phyloP scores from a whole-genome alignment of 2,329 filamentous ascomycete genomes.

The Dichotomopilus funicola region DNA sequence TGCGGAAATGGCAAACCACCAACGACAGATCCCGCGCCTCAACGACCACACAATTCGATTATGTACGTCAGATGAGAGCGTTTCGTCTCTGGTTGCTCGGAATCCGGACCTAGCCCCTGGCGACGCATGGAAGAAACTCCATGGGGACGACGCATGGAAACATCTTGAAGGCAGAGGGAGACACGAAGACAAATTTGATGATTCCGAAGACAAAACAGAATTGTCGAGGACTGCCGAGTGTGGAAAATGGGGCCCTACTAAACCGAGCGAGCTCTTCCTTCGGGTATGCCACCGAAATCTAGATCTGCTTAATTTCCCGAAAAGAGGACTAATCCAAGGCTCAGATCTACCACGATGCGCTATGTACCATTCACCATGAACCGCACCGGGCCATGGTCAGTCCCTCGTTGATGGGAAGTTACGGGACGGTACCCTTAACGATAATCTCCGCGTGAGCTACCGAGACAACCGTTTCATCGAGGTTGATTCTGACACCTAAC shows the following conservation, averaged over 20 bases:
- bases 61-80: slow-evolving; percentile 46
- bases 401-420: slow-evolving; percentile 44
- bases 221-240: slow-evolving; percentile 51
- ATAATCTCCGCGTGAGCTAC: slow-evolving; percentile 52
- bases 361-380: slow-evolving; percentile 49
- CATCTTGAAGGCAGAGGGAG: not conserved
- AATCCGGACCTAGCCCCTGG: slow-evolving; percentile 47
- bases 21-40: not conserved
- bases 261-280: slow-evolving; percentile 63
- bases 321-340: not conserved
- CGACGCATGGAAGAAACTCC: slow-evolving; percentile 52
- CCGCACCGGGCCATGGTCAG: slow-evolving; percentile 45
- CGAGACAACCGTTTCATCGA: not conserved
- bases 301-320: not conserved
- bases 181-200: slow-evolving; percentile 5
- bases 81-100: slow-evolving; percentile 51
- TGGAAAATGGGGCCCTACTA: slow-evolving; percentile 58
- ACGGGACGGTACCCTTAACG: slow-evolving; percentile 60
- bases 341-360: slow-evolving; percentile 60
- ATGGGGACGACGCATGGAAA: slow-evolving; percentile 28
- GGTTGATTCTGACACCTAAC: not conserved
- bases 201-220: slow-evolving; percentile 31
- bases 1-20: slow-evolving; percentile 9
- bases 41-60: slow-evolving; percentile 31
- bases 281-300: slow-evolving; percentile 34